phyloP scores from a whole-genome alignment of 805 yeast genomes.

The Maudiozyma saulgeensis region DNA sequence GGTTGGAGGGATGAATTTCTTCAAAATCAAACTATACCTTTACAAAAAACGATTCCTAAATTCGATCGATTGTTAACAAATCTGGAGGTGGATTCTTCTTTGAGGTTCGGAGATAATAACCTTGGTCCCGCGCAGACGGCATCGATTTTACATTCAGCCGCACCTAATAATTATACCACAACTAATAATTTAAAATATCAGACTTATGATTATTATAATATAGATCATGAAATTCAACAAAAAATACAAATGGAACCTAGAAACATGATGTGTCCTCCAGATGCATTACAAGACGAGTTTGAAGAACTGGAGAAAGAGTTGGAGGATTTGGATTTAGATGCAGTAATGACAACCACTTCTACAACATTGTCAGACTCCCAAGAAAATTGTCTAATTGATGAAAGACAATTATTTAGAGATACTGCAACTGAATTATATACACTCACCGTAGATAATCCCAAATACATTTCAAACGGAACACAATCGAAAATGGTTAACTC shows the following conservation, averaged over 20 bases:
- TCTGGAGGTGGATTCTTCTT: too few relatives aligned
- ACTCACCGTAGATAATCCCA: neutral
- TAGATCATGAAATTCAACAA: neutral
- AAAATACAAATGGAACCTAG: neutral
- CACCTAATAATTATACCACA: neutral
- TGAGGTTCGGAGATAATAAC: neutral
- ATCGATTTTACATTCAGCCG: too few relatives aligned
- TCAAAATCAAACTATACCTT: too few relatives aligned
- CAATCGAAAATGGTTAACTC: conserved; percentile 14
- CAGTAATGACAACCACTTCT: neutral
- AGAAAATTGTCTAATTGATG: neutral
- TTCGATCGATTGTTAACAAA: too few relatives aligned
- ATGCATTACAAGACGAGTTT: neutral
- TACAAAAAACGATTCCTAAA: too few relatives aligned
- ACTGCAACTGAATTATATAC: conserved; percentile 5
- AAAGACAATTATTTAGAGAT: conserved; percentile 2
- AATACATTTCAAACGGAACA: neutral
- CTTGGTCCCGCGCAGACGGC: neutral
- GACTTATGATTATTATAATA: neutral
- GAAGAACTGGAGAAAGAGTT: conserved; percentile 1
- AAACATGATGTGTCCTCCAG: neutral
- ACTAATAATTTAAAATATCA: neutral
- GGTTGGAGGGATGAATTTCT: too few relatives aligned
- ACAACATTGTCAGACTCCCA: too few relatives aligned
- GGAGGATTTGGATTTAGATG: neutral